A percentile compares a stretch with the other conserved stretches of the same genome.
These are phyloP conservation scores for Fusarium beomiforme DNA, from an alignment of 2,329 filamentous ascomycete genomes.

Conservation along the genomic window DNA sequence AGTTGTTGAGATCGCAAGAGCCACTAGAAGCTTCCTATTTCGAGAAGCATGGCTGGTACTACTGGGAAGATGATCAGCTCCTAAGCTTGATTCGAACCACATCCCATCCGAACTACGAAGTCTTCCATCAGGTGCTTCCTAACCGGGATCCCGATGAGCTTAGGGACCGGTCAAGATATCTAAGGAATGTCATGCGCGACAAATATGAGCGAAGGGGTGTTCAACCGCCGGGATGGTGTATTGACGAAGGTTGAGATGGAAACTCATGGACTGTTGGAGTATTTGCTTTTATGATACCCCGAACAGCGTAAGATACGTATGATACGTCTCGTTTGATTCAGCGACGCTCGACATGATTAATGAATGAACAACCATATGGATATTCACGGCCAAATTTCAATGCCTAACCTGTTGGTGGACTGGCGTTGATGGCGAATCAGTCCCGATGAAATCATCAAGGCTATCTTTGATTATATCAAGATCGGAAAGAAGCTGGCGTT, in stretches of 20 bases:
- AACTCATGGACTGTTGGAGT: not conserved
- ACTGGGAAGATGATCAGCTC: slow-evolving; percentile 43
- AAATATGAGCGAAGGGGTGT: slow-evolving; percentile 29
- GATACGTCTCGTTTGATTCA: not conserved
- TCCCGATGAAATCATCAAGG: not conserved
- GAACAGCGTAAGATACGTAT: not conserved
- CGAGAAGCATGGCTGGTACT: slow-evolving; percentile 39
- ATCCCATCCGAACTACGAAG: slow-evolving; percentile 13
- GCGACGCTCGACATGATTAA: not conserved
- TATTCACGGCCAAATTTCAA: not conserved
- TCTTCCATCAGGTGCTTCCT: slow-evolving; percentile 26
- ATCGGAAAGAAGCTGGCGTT: slow-evolving; percentile 1
- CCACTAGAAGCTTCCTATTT: slow-evolving; percentile 25
- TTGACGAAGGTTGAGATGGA: slow-evolving; percentile 16
- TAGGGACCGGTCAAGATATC: slow-evolving; percentile 23
- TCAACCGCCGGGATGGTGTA: slow-evolving; percentile 43
- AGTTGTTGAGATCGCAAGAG: not conserved
- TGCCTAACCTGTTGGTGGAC: not conserved
- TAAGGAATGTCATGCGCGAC: slow-evolving; percentile 33
- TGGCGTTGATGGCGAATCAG: not conserved
- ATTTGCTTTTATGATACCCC: slow-evolving; percentile 35
- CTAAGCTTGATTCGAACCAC: slow-evolving; percentile 37
- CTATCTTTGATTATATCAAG: not conserved
- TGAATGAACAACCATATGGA: not conserved
- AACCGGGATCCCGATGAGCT: slow-evolving; percentile 32